Evolutionary conservation across 2,329 filamentous ascomycete genomes (phyloP).

Genomic region (Fusarium dimerum): DNA sequence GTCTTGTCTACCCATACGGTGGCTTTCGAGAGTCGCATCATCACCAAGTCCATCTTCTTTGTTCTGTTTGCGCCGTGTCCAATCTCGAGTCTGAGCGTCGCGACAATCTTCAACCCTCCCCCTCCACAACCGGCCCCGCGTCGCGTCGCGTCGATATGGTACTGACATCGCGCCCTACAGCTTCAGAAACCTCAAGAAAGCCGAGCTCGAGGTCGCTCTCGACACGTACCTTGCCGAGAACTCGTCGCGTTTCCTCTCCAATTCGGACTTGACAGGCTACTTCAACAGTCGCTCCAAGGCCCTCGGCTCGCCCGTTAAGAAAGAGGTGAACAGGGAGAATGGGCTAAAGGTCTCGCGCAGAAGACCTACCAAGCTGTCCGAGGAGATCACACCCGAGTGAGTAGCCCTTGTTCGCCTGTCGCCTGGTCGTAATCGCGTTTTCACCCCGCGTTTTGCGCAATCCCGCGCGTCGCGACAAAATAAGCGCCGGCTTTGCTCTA

Average conservation of each 20-base stretch:
- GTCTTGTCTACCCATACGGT: background rate
- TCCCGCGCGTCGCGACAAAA: slow-evolving; percentile 5
- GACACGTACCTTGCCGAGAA: slow-evolving; percentile 74
- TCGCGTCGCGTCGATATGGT: slow-evolving; percentile 1
- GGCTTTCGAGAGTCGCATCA: slow-evolving; percentile 6
- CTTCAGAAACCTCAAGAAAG: slow-evolving; percentile 72
- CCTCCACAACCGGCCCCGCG: slow-evolving; percentile 12
- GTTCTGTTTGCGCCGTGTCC: slow-evolving; percentile 14
- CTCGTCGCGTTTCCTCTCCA: slow-evolving; percentile 61
- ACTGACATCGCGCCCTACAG: slow-evolving; percentile 43
- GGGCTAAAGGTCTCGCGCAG: slow-evolving; percentile 49
- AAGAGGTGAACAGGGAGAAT: slow-evolving; percentile 43
- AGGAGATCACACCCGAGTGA: slow-evolving; percentile 49
- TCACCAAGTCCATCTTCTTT: slow-evolving; percentile 5
- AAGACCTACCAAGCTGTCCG: slow-evolving; percentile 44
- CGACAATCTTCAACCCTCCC: slow-evolving; percentile 20
- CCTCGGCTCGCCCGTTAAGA: slow-evolving; percentile 63
- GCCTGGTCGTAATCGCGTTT: slow-evolving; percentile 7
- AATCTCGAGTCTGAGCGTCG: slow-evolving; percentile 12
- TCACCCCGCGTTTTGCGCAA: slow-evolving; percentile 6
- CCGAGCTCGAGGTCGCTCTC: slow-evolving; percentile 74
- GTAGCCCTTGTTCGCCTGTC: slow-evolving; percentile 26
- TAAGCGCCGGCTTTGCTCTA: slow-evolving; percentile 3
- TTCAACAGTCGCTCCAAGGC: slow-evolving; percentile 68
- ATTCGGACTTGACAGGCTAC: slow-evolving; percentile 70